Base-by-base conservation (phyloP, 495 filamentous ascomycete genomes). In the Penicillium cosmopolitanum region DNA sequence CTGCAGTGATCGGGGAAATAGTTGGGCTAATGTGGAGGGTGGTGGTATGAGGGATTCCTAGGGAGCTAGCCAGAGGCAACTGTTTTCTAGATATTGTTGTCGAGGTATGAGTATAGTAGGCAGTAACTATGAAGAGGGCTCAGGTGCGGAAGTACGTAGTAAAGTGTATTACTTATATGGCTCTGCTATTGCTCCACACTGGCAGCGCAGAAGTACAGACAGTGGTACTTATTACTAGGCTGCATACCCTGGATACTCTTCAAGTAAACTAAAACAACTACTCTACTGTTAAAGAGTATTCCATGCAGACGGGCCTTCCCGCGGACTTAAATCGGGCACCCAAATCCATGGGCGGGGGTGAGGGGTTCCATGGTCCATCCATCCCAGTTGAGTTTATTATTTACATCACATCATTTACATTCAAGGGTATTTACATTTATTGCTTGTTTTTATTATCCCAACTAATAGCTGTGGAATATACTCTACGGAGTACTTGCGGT, bases 241-340 rank as follows among this genome's bases (percentile, higher is more conserved):
- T 21, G 19, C 19, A 21, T 21, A 21, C 19, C 23, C 23, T 23
- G 23, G 3, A 23, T 2, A 3, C 23, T 23, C 36, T 13, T n/a
- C 15, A 4, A n/a, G 12, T 13, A n/a, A 31, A 31, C 19, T 31
- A 31, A 0, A 1, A 9, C 1, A 0, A 7, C 28, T 31, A 7
- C 28, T 31, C 28, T 31, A 7, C 28, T 31, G n/a, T n/a, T n/a
- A n/a, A n/a, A 31, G 1, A 31, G 6, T 8, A 31, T 25, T 48
- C 46, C 46, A 13, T 56, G 53, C 57, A 51, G 52, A 64, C 63
- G 63, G 63, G 63, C 56, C 51, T 56, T 56, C 60, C 63, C 63
- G 63, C 58, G 28, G 52, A 21, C 51, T 56, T 7, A 9, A 66
- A 51, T 66, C 63, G 63, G 63, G 64, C 60, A 63, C 56, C 63